phyloP scores from a whole-genome alignment of 495 filamentous ascomycete genomes.

The Poronia punctata region DNA sequence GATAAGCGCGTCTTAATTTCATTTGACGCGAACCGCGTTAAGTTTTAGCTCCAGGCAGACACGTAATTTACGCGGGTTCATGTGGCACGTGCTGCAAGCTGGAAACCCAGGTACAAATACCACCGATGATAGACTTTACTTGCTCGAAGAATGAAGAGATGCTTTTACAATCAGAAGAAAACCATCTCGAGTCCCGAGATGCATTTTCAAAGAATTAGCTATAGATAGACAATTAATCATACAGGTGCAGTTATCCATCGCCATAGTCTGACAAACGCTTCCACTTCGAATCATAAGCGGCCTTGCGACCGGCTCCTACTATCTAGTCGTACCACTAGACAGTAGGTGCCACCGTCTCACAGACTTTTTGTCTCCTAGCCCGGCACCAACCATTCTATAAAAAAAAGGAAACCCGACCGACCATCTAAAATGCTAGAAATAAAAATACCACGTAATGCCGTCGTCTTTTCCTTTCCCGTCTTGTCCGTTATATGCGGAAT shows the following conservation, averaged over 20 bases:
- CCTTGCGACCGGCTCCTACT: no score
- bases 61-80: constrained; percentile 13
- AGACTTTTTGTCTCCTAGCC: background rate
- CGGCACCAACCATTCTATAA: constrained; percentile 1
- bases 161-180: no score
- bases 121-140: background rate
- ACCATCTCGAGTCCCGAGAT: no score
- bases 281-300: no score
- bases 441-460: background rate
- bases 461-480: background rate
- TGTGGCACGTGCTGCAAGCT: constrained; percentile 6
- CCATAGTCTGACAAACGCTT: no score
- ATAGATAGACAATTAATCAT: no score
- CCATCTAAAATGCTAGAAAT: background rate
- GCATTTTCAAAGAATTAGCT: no score
- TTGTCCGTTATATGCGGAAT: background rate
- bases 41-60: background rate
- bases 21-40: constrained; percentile 4
- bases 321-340: no score
- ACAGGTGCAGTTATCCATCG: no score
- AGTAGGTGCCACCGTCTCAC: background rate
- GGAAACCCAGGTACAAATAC: no score
- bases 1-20: constrained; percentile 2
- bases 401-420: background rate
- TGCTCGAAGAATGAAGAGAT: background rate